phyloP scores from a whole-genome alignment of 768 basidiomycete genomes.

The Wakefieldia striispora region DNA sequence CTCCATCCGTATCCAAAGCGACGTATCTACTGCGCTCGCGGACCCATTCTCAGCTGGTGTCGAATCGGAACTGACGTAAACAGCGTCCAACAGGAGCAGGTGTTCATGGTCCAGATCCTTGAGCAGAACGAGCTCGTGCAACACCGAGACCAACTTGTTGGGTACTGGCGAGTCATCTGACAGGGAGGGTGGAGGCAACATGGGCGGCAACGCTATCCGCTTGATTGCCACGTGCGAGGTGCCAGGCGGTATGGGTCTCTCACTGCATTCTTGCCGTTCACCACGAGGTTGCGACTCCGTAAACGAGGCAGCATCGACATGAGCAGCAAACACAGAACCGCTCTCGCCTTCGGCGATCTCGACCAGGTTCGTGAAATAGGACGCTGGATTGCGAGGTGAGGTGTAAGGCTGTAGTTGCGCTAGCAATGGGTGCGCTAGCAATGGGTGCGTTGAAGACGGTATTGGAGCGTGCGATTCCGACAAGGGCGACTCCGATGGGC shows the following conservation, averaged over 20 bases:
- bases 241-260: slow-evolving; percentile 26
- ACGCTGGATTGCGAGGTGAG: slow-evolving; percentile 60
- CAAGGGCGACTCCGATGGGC: background rate
- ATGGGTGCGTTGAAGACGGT: slow-evolving; percentile 13
- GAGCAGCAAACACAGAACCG: slow-evolving; percentile 61
- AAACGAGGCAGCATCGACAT: slow-evolving; percentile 20
- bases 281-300: slow-evolving; percentile 1
- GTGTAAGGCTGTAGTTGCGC: slow-evolving; percentile 57
- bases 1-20: slow-evolving; percentile 87
- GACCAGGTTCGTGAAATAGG: slow-evolving; percentile 62
- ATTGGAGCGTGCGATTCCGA: background rate
- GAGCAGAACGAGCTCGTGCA: slow-evolving; percentile 60
- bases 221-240: slow-evolving; percentile 71
- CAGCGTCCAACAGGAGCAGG: slow-evolving; percentile 62
- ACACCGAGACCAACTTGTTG: slow-evolving; percentile 62
- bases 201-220: slow-evolving; percentile 54
- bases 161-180: slow-evolving; percentile 37
- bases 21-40: slow-evolving; percentile 40
- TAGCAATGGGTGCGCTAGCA: slow-evolving; percentile 33
- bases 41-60: slow-evolving; percentile 30
- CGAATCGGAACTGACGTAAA: slow-evolving; percentile 57
- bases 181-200: slow-evolving; percentile 25
- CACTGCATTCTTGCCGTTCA: background rate
- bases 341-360: slow-evolving; percentile 86
- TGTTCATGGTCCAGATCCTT: slow-evolving; percentile 56